Evolutionary conservation across 2,329 filamentous ascomycete species (phyloP).

Genomic region (Cladophialophora psammophila): DNA sequence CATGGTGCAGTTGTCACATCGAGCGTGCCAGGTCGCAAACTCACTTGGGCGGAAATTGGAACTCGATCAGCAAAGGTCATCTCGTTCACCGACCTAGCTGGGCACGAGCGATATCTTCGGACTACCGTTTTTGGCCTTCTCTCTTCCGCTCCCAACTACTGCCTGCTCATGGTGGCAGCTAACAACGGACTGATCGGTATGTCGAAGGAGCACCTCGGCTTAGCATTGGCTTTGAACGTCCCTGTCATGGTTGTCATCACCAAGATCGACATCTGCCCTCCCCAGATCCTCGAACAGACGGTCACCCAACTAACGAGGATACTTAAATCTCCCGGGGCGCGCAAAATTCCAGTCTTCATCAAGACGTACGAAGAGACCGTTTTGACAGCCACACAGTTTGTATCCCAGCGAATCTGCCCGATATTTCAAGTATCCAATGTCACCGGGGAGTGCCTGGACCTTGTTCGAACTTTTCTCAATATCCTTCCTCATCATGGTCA

Average conservation of each 20-base stretch:
- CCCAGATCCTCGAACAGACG: slow-evolving; percentile 92
- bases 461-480: slow-evolving; percentile 92
- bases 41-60: slow-evolving; percentile 98
- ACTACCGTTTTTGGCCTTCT: slow-evolving; percentile 96
- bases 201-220: slow-evolving; percentile 97
- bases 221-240: slow-evolving; percentile 91
- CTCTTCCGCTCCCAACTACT: slow-evolving; percentile 96
- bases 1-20: slow-evolving; percentile 82
- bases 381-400: slow-evolving; percentile 94
- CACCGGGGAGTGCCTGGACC: slow-evolving; percentile 86
- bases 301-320: slow-evolving; percentile 91
- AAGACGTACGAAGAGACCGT: slow-evolving; percentile 90
- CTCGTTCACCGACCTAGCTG: slow-evolving; percentile 92
- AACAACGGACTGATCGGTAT: slow-evolving; percentile 98
- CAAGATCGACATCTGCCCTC: slow-evolving; percentile 98
- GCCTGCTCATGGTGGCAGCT: slow-evolving; percentile 95
- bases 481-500: slow-evolving; percentile 93
- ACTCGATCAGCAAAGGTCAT: slow-evolving; percentile 95
- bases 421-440: slow-evolving; percentile 99
- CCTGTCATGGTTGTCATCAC: slow-evolving; percentile 98
- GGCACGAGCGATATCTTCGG: slow-evolving; percentile 91
- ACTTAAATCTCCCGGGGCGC: slow-evolving; percentile 88
- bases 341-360: slow-evolving; percentile 96
- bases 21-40: slow-evolving; percentile 79
- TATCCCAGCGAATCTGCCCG: slow-evolving; percentile 92